Base-by-base conservation (phyloP, 345 rosid genomes). In the Pistacia integerrima region DNA sequence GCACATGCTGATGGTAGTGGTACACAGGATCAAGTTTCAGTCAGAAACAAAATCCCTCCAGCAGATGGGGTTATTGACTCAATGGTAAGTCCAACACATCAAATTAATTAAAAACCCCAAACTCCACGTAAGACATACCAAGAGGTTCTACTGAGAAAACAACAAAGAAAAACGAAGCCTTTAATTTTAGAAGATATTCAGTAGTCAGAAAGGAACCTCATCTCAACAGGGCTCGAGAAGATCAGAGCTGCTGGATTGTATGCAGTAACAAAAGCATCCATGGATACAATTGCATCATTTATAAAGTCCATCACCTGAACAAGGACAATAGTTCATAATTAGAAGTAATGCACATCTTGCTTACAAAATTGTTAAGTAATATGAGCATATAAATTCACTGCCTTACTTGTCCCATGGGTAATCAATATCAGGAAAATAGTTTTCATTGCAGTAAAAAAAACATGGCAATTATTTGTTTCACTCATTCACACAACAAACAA, bases 301-400 rank as follows among this genome's bases (percentile, higher is more conserved):
- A 96, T 89, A 66, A 96, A 96, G 85, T 96, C 99, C 94, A 96
- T 87, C 79, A 96, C 99, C 99, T 96, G 82, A 58, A 18, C 71
- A 64, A 5, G 35, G 10, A 62, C 0, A 77, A 65, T 3, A 55
- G 55, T 20, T 12, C 66, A 55, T 70, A 36, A 67, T 30, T 14
- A 49, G 20, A 30, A 33, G 54, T 25, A 54, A 64, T 41, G 41
- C 76, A 69, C 18, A 62, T 41, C 46, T 76, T 38, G 35, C 75
- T 28, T 73, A 28, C 58, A 59, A 61, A 20, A 28, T 4, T 28
- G 22, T 7, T 60, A 25, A 46, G 54, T 28, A 14, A 54, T 12
- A 59, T 54, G 52, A 64, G 20, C 14, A 0, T 35, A 56, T 54
- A 72, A 28, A 17, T 62, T 68, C 11, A 60, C 67, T 46, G 52